phyloP scores from a whole-genome alignment of 768 basidiomycete species.

The Mycena amicta region DNA sequence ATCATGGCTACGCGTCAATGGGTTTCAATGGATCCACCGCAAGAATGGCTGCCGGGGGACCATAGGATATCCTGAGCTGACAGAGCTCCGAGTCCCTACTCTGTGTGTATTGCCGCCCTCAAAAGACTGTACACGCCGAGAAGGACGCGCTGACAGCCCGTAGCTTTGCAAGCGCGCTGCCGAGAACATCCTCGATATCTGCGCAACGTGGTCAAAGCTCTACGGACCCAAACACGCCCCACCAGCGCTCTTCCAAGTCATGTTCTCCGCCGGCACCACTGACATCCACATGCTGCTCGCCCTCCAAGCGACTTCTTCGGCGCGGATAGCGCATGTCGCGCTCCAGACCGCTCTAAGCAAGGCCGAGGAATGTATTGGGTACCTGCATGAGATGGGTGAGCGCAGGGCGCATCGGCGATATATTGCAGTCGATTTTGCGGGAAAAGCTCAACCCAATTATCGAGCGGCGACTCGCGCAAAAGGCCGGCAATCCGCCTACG shows the following conservation, averaged over 20 bases:
- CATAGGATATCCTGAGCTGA: too few relatives aligned
- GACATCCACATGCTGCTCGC: conserved; percentile 40
- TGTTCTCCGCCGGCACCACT: conserved; percentile 44
- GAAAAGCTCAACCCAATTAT: conserved; percentile 9
- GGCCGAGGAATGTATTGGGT: conserved; percentile 11
- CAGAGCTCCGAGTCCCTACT: too few relatives aligned
- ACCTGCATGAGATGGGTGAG: conserved; percentile 5
- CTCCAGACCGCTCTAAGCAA: conserved; percentile 16
- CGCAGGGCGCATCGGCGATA: conserved; percentile 7
- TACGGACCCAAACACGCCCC: conserved; percentile 40
- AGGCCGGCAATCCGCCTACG: not conserved
- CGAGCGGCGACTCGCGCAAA: conserved; percentile 7
- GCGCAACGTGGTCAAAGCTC: conserved; percentile 35
- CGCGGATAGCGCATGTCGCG: conserved; percentile 13
- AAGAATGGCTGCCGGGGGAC: too few relatives aligned
- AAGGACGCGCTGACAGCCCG: not conserved
- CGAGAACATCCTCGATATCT: conserved; percentile 36
- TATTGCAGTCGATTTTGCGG: conserved; percentile 1
- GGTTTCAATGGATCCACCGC: too few relatives aligned
- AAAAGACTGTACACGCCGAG: too few relatives aligned
- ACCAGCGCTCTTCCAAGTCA: conserved; percentile 37
- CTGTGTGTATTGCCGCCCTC: too few relatives aligned
- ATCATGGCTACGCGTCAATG: too few relatives aligned
- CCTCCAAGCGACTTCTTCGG: conserved; percentile 30
- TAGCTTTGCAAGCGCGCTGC: conserved; percentile 26